Evolutionary conservation across 106 monocot species (phyloP).

Genomic region (Platanthera guangdongensis): DNA sequence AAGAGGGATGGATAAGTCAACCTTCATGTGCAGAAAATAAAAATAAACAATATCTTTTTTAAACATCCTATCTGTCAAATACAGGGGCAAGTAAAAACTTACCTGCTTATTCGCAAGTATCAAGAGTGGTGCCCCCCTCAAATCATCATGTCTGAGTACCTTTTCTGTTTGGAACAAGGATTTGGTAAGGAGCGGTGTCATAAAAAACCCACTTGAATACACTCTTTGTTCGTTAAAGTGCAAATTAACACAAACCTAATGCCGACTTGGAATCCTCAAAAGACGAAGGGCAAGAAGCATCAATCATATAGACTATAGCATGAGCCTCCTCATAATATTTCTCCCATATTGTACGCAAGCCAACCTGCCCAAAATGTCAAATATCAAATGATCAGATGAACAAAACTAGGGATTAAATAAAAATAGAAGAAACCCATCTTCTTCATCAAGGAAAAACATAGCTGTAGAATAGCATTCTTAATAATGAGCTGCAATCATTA

Average conservation of each 20-base stretch:
- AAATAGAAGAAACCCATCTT: neutral
- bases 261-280: conserved; percentile 94
- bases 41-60: neutral
- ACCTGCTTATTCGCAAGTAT: conserved; percentile 96
- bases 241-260: conserved; percentile 53
- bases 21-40: neutral
- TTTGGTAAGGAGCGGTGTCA: neutral
- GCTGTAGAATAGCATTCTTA: neutral
- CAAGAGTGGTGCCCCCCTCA: conserved; percentile 73
- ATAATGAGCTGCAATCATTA: neutral
- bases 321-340: conserved; percentile 99
- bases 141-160: conserved; percentile 85
- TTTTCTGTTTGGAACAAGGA: conserved; percentile 48
- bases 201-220: neutral
- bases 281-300: conserved; percentile 70
- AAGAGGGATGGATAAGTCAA: neutral
- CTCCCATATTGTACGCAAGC: conserved; percentile 95
- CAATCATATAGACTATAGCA: conserved; percentile 86
- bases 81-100: neutral
- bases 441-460: neutral
- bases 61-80: neutral
- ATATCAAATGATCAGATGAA: neutral
- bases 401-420: neutral
- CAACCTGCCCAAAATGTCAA: conserved; percentile 46
- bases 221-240: conserved; percentile 1